Conservation (phyloP, 2,329 filamentous ascomycete species). For the Fusarium fracticaudum region DNA sequence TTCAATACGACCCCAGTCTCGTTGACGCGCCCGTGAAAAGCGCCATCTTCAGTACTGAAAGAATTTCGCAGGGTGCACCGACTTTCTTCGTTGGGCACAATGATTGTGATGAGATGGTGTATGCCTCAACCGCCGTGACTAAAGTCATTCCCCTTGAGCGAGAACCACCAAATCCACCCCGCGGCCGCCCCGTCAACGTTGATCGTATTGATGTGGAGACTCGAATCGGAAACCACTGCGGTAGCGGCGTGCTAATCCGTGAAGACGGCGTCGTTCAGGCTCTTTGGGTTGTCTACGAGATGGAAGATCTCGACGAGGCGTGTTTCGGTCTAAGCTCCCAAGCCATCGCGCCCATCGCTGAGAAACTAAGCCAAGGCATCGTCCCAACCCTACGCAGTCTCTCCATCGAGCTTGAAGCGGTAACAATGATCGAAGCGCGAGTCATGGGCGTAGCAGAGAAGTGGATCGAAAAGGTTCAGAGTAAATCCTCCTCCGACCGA, state of each 20-base stretch:
- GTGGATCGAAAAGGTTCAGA: slow-evolving; percentile 91
- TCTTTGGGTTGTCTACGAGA: slow-evolving; percentile 85
- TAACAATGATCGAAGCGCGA: slow-evolving; percentile 94
- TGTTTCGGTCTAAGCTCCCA: slow-evolving; percentile 85
- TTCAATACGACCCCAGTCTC: slow-evolving; percentile 91
- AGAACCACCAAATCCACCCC: slow-evolving; percentile 92
- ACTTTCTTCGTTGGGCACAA: slow-evolving; percentile 98
- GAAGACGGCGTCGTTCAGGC: slow-evolving; percentile 93
- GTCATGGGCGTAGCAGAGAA: slow-evolving; percentile 97
- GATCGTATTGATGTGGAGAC: slow-evolving; percentile 98
- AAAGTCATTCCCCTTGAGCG: slow-evolving; percentile 92
- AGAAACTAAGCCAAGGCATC: slow-evolving; percentile 81
- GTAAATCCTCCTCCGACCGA: slow-evolving; percentile 89
- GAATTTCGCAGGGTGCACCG: slow-evolving; percentile 90
- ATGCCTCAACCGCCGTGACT: slow-evolving; percentile 92
- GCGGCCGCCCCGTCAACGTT: slow-evolving; percentile 93
- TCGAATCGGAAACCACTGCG: slow-evolving; percentile 87
- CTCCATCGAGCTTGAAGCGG: slow-evolving; percentile 91
- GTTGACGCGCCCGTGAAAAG: slow-evolving; percentile 92
- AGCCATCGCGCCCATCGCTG: slow-evolving; percentile 85
- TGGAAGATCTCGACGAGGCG: slow-evolving; percentile 20
- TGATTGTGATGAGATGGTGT: slow-evolving; percentile 90
- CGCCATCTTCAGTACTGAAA: slow-evolving; percentile 80
- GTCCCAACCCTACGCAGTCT: slow-evolving; percentile 87
- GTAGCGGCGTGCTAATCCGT: slow-evolving; percentile 88